Percentiles rank a stretch among this genome's conserved stretches.
Evolutionary conservation across 768 basidiomycete species (phyloP).

Genomic region (Leccinum longicurvipes): DNA sequence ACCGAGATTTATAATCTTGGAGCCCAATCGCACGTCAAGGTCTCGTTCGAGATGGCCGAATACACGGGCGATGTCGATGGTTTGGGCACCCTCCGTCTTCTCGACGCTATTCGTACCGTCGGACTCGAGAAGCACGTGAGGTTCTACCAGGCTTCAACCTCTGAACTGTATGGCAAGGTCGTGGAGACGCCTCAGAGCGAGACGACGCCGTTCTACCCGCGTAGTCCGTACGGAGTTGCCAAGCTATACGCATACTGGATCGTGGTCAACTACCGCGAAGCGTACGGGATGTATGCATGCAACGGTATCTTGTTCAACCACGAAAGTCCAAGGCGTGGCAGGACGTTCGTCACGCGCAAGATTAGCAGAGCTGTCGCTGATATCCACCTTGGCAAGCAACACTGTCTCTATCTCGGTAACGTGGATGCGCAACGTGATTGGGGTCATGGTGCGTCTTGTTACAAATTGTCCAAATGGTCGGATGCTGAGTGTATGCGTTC

Average conservation of each 20-base stretch:
- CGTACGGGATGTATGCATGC: slow-evolving; percentile 94
- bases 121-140: slow-evolving; percentile 90
- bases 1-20: slow-evolving; percentile 98
- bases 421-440: slow-evolving; percentile 94
- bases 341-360: slow-evolving; percentile 96
- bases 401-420: slow-evolving; percentile 91
- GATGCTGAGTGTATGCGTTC: slow-evolving; percentile 6
- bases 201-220: slow-evolving; percentile 97
- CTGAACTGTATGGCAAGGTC: slow-evolving; percentile 96
- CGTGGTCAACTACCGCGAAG: slow-evolving; percentile 88
- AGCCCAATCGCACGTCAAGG: slow-evolving; percentile 97
- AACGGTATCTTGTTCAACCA: slow-evolving; percentile 99
- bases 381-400: slow-evolving; percentile 84
- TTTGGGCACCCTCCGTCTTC: slow-evolving; percentile 89
- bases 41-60: slow-evolving; percentile 99
- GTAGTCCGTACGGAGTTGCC: slow-evolving; percentile 93
- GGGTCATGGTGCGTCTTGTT: slow-evolving; percentile 75
- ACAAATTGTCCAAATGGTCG: background rate
- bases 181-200: slow-evolving; percentile 94
- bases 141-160: slow-evolving; percentile 98
- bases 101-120: slow-evolving; percentile 94
- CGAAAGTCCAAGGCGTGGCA: slow-evolving; percentile 90
- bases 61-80: slow-evolving; percentile 98
- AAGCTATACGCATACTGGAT: slow-evolving; percentile 94
- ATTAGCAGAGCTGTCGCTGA: slow-evolving; percentile 92